These are phyloP conservation scores for Dendrocalamus latiflorus DNA, from an alignment of 202 grass and related monocot genomes.

Conservation along the genomic window DNA sequence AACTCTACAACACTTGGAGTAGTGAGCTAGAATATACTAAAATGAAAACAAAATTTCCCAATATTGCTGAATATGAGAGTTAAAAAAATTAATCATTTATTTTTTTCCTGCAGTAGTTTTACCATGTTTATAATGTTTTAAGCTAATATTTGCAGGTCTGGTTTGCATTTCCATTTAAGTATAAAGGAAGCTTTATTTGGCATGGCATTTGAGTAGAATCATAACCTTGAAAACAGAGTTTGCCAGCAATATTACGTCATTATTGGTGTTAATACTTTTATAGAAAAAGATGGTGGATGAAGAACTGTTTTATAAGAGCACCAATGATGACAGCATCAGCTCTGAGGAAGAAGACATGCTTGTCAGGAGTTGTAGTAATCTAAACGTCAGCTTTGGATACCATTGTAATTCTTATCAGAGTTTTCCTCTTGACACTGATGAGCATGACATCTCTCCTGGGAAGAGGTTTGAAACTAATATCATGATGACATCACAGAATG, in stretches of 20 bases:
- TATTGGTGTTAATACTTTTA: slow-evolving; percentile 20
- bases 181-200: slow-evolving; percentile 49
- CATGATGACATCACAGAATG: slow-evolving; percentile 47
- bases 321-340: slow-evolving; percentile 40
- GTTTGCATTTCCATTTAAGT: slow-evolving; percentile 76
- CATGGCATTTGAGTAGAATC: slow-evolving; percentile 43
- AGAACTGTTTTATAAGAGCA: slow-evolving; percentile 35
- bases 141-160: slow-evolving; percentile 50
- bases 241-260: slow-evolving; percentile 13
- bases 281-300: slow-evolving; percentile 45
- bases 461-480: slow-evolving; percentile 42
- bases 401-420: slow-evolving; percentile 54
- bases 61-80: not conserved
- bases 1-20: not conserved
- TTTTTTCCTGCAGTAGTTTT: not conserved
- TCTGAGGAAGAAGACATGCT: slow-evolving; percentile 52
- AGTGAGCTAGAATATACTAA: not conserved
- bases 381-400: slow-evolving; percentile 79
- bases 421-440: slow-evolving; percentile 45
- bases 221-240: slow-evolving; percentile 23
- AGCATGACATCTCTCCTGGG: slow-evolving; percentile 36
- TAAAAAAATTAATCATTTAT: not conserved
- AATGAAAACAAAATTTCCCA: not conserved
- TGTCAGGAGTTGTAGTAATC: slow-evolving; percentile 40
- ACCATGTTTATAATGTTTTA: slow-evolving; percentile 15